A percentile compares a stretch with the other conserved stretches of the same genome.
Conservation (phyloP, 805 yeast genomes). For the Candida alai region DNA sequence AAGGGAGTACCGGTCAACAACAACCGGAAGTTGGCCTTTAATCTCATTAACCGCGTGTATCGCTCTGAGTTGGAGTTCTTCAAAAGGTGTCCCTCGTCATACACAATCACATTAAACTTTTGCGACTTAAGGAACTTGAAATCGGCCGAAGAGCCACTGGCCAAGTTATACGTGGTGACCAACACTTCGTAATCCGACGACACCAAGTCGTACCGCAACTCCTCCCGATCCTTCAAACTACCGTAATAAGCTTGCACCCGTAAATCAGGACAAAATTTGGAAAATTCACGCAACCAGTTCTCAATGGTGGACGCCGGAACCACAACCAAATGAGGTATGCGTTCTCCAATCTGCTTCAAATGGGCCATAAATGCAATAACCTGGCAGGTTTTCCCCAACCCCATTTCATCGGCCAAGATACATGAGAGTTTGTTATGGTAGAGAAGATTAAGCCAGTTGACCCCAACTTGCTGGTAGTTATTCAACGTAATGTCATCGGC, state of each 20-base stretch:
- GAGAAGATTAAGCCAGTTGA: conserved; percentile 84
- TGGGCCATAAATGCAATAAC: conserved; percentile 89
- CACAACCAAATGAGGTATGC: conserved; percentile 87
- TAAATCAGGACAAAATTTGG: conserved; percentile 78
- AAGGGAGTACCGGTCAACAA: conserved; percentile 95
- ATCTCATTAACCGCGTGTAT: conserved; percentile 78
- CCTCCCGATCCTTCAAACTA: conserved; percentile 76
- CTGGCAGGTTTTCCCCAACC: conserved; percentile 94
- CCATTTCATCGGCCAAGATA: conserved; percentile 98
- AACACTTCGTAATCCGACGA: conserved; percentile 71
- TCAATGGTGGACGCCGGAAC: conserved; percentile 97
- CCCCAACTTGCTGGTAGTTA: conserved; percentile 93
- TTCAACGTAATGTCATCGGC: conserved; percentile 66
- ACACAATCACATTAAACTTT: conserved; percentile 82
- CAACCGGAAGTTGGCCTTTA: conserved; percentile 79
- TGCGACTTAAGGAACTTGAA: conserved; percentile 70
- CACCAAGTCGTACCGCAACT: conserved; percentile 63
- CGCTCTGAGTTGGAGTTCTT: conserved; percentile 88
- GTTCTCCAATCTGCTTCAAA: conserved; percentile 58
- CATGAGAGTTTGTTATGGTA: conserved; percentile 81
- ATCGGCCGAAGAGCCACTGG: conserved; percentile 83
- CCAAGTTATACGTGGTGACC: conserved; percentile 90
- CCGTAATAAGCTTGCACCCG: conserved; percentile 94
- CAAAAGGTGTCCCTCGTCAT: conserved; percentile 97
- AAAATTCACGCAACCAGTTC: conserved; percentile 94